A percentile compares a stretch with the other conserved stretches of the same genome.
These are phyloP conservation scores for Stevia rebaudiana DNA, from an alignment of 140 eudicot species.

Conservation along the genomic window DNA sequence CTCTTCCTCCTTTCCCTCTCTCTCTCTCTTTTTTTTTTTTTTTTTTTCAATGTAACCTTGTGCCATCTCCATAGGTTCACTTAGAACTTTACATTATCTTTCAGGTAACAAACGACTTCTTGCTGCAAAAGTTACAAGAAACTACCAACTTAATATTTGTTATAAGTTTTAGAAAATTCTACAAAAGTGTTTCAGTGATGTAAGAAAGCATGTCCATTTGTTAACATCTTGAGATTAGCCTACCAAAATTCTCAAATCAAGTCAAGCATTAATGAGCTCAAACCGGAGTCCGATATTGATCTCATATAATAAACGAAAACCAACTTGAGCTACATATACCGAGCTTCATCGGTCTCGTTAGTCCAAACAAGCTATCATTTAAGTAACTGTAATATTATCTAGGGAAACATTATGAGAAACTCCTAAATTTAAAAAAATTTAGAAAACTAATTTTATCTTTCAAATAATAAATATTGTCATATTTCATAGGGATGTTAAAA, in stretches of 20 bases:
- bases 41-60: not conserved
- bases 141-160: not conserved
- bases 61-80: not conserved
- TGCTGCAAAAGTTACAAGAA: conserved; percentile 53
- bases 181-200: not conserved
- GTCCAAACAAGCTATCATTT: too few relatives aligned
- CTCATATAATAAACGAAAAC: not conserved
- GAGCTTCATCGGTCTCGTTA: too few relatives aligned
- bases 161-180: not conserved
- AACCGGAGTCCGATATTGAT: too few relatives aligned
- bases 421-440: too few relatives aligned
- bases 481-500: too few relatives aligned
- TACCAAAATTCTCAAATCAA: not conserved
- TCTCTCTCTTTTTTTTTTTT: too few relatives aligned
- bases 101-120: conserved; percentile 82
- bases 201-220: not conserved
- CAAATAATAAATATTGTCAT: too few relatives aligned
- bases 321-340: not conserved
- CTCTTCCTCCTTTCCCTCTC: too few relatives aligned
- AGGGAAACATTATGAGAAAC: too few relatives aligned
- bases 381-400: too few relatives aligned
- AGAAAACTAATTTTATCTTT: too few relatives aligned
- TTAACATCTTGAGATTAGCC: not conserved
- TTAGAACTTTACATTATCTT: conserved; percentile 65
- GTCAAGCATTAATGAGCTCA: not conserved